Base-by-base conservation (phyloP, 495 filamentous ascomycete genomes). In the Aspergillus olivimuriae region DNA sequence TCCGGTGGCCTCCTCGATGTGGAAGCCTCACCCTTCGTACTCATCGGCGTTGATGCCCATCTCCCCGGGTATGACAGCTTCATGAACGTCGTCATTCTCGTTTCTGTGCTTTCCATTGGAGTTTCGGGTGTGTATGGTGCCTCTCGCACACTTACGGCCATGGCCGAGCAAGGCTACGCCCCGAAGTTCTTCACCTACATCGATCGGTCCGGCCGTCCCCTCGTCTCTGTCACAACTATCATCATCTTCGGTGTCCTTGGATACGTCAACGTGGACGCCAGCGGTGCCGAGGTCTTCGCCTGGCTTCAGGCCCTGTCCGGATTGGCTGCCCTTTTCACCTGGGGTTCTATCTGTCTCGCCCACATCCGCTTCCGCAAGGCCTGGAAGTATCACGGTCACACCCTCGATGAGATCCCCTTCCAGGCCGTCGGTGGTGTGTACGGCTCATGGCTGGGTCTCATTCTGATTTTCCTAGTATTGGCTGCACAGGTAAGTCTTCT, bases 61-160 rank as follows among this genome's bases (percentile, higher is more conserved):
- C 78, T 94, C 41, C 68, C 67, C 12, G 74, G 76, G 10, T 74
- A 90, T 4, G 83, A 81, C 12, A 73, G 77, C 43, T 77, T 90
- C 50, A 84, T 94, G 65, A 94, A 91, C 63, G 86, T 77, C 9
- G 77, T 86, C 17, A 75, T 89, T 31, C 60, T 87, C 41, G 84
- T 74, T 23, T 80, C 82, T 1, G 83, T 82, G 1, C 66, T 80
- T 15, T 86, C 81, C 0, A 76, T 81, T 2, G 86, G 79, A 37
- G 89, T 90, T 55, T 82, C 84, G 9, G 87, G 85, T 65, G 74
- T 89, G 36, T 94, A 87, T 58, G 87, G 81, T 4, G 78, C 76
- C 34, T 77, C 75, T 48, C 79, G 82, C 42, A 73, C 83, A 33
- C 61, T 86, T 17, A 69, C 78, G 23, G 78, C 78, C 15, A 64